Conservation (phyloP, 148 eudicot species). For the Euryodendron excelsum region DNA sequence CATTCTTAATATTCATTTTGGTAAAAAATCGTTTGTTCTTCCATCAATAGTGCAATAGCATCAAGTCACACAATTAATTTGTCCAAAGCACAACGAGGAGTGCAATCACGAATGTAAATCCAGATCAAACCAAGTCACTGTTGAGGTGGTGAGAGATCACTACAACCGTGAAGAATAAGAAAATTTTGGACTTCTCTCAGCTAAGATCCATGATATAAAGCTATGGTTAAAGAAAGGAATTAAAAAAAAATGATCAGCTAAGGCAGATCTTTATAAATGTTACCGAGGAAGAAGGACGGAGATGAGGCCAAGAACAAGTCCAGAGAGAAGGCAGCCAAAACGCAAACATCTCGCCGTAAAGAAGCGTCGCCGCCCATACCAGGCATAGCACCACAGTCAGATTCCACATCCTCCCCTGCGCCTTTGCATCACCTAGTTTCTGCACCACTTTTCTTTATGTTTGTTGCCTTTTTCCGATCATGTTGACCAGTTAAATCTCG, state of each 20-base stretch:
- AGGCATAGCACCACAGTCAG: constrained; percentile 49
- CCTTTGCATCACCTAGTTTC: background rate
- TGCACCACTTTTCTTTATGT: too few species aligned
- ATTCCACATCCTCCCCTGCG: constrained; percentile 43
- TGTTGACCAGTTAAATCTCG: too few species aligned
- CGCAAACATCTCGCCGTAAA: constrained; percentile 86
- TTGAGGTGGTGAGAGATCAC: too few species aligned
- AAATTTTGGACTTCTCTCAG: background rate
- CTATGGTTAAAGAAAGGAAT: background rate
- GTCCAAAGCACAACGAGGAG: background rate
- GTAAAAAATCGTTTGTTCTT: background rate
- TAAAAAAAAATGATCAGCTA: background rate
- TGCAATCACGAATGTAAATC: background rate
- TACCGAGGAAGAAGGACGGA: constrained; percentile 30
- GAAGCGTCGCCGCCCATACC: constrained; percentile 59
- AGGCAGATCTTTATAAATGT: background rate
- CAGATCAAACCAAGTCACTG: background rate
- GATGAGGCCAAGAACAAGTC: constrained; percentile 85
- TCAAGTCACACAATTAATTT: background rate
- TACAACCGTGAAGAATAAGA: background rate
- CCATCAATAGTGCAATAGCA: background rate
- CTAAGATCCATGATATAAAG: background rate
- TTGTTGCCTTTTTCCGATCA: too few species aligned
- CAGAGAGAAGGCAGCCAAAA: constrained; percentile 62
- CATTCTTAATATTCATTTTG: background rate